Evolutionary conservation across 225 moss, liverwort and hornwort species (phyloP).

Genomic region (Pleurozium schreberi): DNA sequence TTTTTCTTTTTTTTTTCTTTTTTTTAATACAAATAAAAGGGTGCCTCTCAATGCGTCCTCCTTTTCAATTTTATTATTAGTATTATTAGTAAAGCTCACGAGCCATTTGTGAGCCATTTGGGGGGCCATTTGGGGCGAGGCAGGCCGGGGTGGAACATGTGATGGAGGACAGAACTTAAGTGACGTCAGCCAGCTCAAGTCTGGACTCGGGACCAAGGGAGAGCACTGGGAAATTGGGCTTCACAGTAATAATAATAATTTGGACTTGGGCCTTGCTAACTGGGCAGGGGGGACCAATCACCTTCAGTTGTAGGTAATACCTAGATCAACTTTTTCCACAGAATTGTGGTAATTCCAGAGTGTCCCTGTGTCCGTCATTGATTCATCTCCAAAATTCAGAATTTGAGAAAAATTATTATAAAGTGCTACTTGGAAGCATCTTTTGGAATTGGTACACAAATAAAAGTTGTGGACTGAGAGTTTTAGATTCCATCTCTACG

Average conservation of each 20-base stretch:
- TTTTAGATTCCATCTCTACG: too few relatives aligned
- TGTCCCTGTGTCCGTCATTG: too few relatives aligned
- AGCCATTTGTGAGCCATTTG: neutral
- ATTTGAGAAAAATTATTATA: too few relatives aligned
- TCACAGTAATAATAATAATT: neutral
- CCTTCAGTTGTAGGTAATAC: neutral
- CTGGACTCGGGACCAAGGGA: too few relatives aligned
- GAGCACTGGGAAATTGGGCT: neutral
- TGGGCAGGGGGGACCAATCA: neutral
- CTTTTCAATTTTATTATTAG: neutral
- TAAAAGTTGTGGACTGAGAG: too few relatives aligned
- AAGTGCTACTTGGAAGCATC: too few relatives aligned
- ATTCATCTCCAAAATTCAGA: too few relatives aligned
- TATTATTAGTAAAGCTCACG: neutral
- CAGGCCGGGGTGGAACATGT: neutral
- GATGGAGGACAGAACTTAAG: neutral
- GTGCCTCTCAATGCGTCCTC: too few relatives aligned
- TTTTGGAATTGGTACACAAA: too few relatives aligned
- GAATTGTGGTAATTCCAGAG: neutral
- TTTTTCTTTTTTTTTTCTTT: too few relatives aligned
- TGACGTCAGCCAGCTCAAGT: neutral
- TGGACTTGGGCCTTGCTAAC: neutral
- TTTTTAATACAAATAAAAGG: too few relatives aligned
- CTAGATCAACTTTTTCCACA: neutral
- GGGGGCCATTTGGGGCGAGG: too few relatives aligned